phyloP scores from a whole-genome alignment of 805 yeast species.

The Cyberlindnera mississippiensis region DNA sequence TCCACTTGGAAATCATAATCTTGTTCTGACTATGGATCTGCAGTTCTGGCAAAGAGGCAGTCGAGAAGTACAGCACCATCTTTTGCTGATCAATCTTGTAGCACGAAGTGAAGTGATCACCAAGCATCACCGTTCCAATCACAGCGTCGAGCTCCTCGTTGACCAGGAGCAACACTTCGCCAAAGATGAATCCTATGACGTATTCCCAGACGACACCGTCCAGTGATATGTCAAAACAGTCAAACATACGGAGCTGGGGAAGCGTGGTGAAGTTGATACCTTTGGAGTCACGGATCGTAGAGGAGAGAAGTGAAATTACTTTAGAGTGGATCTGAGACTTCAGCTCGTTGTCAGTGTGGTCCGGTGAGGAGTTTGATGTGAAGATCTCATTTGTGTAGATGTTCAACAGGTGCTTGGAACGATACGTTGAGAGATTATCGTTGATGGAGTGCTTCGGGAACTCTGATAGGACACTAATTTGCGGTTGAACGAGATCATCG shows the following conservation, averaged over 20 bases:
- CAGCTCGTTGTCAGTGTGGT: slow-evolving; percentile 5
- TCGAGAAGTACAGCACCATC: slow-evolving; percentile 36
- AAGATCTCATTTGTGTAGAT: slow-evolving; percentile 21
- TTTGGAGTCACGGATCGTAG: slow-evolving; percentile 7
- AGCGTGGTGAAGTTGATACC: slow-evolving; percentile 18
- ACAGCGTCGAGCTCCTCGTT: slow-evolving; percentile 23
- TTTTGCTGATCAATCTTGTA: slow-evolving; percentile 25
- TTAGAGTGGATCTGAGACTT: slow-evolving; percentile 16
- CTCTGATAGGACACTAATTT: slow-evolving; percentile 23
- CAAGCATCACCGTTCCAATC: slow-evolving; percentile 39
- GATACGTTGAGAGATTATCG: slow-evolving; percentile 9
- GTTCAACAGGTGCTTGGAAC: slow-evolving; percentile 17
- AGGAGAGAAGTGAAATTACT: slow-evolving; percentile 5
- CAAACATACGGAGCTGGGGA: slow-evolving; percentile 37
- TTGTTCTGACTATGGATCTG: slow-evolving; percentile 31
- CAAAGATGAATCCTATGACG: slow-evolving; percentile 33
- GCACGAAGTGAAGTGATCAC: slow-evolving; percentile 34
- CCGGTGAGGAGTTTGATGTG: not conserved
- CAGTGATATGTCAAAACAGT: slow-evolving; percentile 37
- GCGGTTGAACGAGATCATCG: slow-evolving; percentile 19
- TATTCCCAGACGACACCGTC: slow-evolving; percentile 42
- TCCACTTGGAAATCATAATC: slow-evolving; percentile 40
- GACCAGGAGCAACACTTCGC: slow-evolving; percentile 29
- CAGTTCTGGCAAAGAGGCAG: slow-evolving; percentile 42
- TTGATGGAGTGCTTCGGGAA: slow-evolving; percentile 20